Percentiles rank a stretch among this genome's conserved stretches.
Evolutionary conservation across 2,329 filamentous ascomycete genomes (phyloP).

Genomic region (Epichloe festucae): DNA sequence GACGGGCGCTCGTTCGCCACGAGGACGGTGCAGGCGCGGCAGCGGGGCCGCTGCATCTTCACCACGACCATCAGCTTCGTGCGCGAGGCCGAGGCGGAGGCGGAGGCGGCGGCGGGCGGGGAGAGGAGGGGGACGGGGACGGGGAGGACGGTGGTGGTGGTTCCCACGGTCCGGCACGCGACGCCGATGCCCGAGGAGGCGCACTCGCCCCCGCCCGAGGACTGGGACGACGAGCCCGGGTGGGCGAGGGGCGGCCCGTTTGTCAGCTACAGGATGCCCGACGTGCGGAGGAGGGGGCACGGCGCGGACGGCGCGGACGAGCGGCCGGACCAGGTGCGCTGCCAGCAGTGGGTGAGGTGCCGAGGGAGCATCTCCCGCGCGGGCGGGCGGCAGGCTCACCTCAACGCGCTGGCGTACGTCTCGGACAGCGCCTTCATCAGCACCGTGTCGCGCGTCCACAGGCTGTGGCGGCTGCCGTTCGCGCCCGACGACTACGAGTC

Average conservation of each 20-base stretch:
- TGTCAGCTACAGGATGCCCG: slow-evolving; percentile 30
- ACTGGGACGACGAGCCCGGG: slow-evolving; percentile 31
- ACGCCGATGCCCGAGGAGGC: slow-evolving; percentile 39
- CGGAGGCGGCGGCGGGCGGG: slow-evolving; percentile 42
- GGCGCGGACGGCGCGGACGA: slow-evolving; percentile 8
- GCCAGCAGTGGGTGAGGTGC: slow-evolving; percentile 63
- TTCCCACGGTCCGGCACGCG: slow-evolving; percentile 49
- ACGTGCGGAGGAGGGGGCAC: too few species aligned
- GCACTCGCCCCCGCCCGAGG: slow-evolving; percentile 23
- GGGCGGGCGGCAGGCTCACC: slow-evolving; percentile 67
- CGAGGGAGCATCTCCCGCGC: slow-evolving; percentile 58
- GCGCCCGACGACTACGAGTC: slow-evolving; percentile 39
- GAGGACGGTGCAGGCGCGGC: slow-evolving; percentile 87
- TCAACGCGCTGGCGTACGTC: slow-evolving; percentile 85
- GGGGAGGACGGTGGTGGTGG: neutral
- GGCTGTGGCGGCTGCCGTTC: slow-evolving; percentile 60
- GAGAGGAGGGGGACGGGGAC: too few species aligned
- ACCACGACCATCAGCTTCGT: slow-evolving; percentile 90
- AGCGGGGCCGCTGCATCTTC: slow-evolving; percentile 82
- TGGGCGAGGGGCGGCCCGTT: slow-evolving; percentile 39
- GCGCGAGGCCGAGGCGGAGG: slow-evolving; percentile 47
- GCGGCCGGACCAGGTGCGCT: slow-evolving; percentile 51
- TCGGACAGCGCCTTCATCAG: slow-evolving; percentile 89
- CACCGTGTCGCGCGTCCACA: slow-evolving; percentile 69
- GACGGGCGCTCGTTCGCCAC: slow-evolving; percentile 85